Conservation (phyloP, 2,329 filamentous ascomycete genomes). For the Chaetomium globosum region DNA sequence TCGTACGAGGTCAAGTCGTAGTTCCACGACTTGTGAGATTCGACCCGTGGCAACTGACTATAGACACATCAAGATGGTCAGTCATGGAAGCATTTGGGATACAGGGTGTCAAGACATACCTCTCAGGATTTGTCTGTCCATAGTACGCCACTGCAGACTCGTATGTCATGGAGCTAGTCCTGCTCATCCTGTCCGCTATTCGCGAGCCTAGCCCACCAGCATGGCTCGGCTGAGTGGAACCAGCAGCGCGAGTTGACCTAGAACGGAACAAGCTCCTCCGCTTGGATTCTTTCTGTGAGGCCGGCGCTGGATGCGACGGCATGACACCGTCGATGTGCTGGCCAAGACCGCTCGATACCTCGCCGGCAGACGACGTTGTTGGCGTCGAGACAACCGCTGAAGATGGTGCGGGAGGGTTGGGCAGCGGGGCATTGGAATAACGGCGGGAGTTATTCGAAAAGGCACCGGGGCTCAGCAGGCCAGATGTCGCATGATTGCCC, state of each 20-base stretch:
- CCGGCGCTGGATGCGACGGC: conserved; percentile 31
- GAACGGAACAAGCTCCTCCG: conserved; percentile 44
- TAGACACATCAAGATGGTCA: conserved; percentile 24
- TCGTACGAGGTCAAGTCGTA: conserved; percentile 52
- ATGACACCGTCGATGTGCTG: conserved; percentile 29
- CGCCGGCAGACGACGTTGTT: conserved; percentile 25
- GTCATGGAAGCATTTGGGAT: background rate
- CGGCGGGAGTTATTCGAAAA: conserved; percentile 41
- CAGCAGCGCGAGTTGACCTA: conserved; percentile 40
- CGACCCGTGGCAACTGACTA: conserved; percentile 41
- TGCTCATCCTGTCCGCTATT: conserved; percentile 36
- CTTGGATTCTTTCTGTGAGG: conserved; percentile 34
- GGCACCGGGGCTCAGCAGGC: conserved; percentile 46
- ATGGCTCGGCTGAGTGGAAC: conserved; percentile 38
- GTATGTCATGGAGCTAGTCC: conserved; percentile 43
- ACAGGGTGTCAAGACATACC: conserved; percentile 33
- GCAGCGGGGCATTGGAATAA: conserved; percentile 38
- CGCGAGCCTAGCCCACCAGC: conserved; percentile 39
- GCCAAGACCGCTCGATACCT: conserved; percentile 23
- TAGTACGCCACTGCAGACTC: conserved; percentile 39
- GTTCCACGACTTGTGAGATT: conserved; percentile 46
- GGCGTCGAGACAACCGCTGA: conserved; percentile 29
- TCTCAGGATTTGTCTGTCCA: conserved; percentile 37
- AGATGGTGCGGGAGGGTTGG: conserved; percentile 27
- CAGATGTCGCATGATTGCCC: conserved; percentile 47